Conservation (phyloP, 495 filamentous ascomycete species). For the Eremomyces bilateralis region DNA sequence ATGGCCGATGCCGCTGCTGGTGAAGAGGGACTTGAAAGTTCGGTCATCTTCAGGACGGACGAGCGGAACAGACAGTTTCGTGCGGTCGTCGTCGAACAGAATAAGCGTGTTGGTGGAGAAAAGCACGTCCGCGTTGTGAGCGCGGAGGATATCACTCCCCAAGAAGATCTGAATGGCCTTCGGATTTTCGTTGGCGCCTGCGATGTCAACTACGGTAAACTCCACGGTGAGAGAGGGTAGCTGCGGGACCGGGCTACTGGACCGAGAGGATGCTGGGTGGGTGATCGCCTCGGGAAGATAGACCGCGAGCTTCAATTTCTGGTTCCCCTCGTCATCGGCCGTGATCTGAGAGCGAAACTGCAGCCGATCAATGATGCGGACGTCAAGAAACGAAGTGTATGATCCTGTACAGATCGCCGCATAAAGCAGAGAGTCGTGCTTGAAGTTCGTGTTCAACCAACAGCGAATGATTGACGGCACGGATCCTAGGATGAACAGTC, state of each 20-base stretch:
- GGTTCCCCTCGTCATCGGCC: conserved; percentile 34
- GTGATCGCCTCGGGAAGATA: conserved; percentile 83
- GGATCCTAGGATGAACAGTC: conserved; percentile 59
- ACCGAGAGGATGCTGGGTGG: conserved; percentile 47
- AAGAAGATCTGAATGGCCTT: conserved; percentile 57
- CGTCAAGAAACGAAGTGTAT: conserved; percentile 58
- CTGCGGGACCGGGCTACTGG: conserved; percentile 52
- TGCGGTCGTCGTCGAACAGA: conserved; percentile 65
- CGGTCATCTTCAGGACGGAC: conserved; percentile 79
- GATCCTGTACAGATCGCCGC: conserved; percentile 85
- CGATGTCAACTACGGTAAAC: conserved; percentile 46
- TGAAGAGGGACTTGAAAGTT: conserved; percentile 54
- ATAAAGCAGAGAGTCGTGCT: conserved; percentile 69
- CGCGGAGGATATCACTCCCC: conserved; percentile 68
- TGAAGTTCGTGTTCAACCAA: conserved; percentile 75
- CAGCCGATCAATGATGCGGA: conserved; percentile 47
- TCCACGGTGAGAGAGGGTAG: conserved; percentile 56
- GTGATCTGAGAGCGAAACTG: conserved; percentile 45
- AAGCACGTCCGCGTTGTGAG: conserved; percentile 74
- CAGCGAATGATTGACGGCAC: conserved; percentile 88
- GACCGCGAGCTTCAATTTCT: conserved; percentile 52
- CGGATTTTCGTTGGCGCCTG: conserved; percentile 23
- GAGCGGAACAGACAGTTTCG: conserved; percentile 79
- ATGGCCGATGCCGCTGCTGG: conserved; percentile 29
- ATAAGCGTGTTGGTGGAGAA: conserved; percentile 80